These are phyloP conservation scores for Aphanocladium album DNA, from an alignment of 2,329 filamentous ascomycete species.

Conservation along the genomic window DNA sequence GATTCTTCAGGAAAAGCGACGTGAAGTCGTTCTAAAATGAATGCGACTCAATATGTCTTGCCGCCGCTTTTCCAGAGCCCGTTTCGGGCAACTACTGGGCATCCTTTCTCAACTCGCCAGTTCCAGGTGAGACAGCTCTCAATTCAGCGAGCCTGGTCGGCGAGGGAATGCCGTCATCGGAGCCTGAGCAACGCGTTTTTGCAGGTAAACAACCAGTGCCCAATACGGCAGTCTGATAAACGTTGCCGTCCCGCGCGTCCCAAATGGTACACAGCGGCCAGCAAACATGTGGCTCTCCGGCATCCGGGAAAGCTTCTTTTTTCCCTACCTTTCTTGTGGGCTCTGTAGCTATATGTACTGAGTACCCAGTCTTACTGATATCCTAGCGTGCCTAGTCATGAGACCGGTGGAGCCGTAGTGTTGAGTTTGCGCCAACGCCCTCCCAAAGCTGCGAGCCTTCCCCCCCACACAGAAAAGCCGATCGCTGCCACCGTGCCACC, in stretches of 20 bases:
- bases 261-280: not conserved
- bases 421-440: not conserved
- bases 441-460: not conserved
- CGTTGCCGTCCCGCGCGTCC: not conserved
- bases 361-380: not conserved
- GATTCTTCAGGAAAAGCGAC: not conserved
- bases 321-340: too few species aligned
- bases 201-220: not conserved
- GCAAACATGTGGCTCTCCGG: not conserved
- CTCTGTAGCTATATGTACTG: too few species aligned
- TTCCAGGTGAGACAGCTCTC: not conserved
- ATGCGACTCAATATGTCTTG: not conserved
- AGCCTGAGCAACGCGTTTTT: not conserved
- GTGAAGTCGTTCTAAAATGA: not conserved
- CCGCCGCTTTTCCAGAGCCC: not conserved
- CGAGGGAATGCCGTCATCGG: not conserved
- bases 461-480: not conserved
- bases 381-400: not conserved
- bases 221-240: not conserved
- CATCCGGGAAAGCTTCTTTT: not conserved
- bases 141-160: not conserved
- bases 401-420: not conserved
- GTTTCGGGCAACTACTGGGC: not conserved
- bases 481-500: not conserved
- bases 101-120: not conserved